These are phyloP conservation scores for Penicillium fuscoglaucum DNA, from an alignment of 2,329 filamentous ascomycete species.

Conservation along the genomic window DNA sequence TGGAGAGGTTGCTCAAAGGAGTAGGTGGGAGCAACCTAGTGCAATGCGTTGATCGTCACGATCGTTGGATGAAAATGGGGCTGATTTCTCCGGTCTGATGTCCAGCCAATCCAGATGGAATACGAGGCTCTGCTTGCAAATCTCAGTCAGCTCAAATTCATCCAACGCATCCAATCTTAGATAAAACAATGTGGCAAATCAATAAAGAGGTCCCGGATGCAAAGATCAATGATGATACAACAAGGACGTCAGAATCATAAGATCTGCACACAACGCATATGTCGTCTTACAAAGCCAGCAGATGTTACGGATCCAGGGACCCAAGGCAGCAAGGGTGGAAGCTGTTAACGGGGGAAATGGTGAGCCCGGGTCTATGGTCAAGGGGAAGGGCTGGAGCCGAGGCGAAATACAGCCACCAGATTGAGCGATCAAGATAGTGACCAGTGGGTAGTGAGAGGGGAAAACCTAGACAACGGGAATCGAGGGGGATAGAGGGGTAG, in stretches of 20 bases:
- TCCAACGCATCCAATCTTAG: not conserved
- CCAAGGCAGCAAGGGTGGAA: not conserved
- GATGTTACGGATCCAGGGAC: slow-evolving; percentile 10
- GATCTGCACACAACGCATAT: slow-evolving; percentile 5
- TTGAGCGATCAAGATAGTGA: not conserved
- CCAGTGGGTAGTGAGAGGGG: slow-evolving; percentile 7
- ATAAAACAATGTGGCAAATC: not conserved
- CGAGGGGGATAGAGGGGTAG: not conserved
- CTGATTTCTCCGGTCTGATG: slow-evolving; percentile 10
- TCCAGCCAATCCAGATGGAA: slow-evolving; percentile 6
- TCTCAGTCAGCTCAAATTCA: slow-evolving; percentile 5
- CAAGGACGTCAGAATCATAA: slow-evolving; percentile 4
- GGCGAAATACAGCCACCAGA: slow-evolving; percentile 3
- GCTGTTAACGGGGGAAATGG: not conserved
- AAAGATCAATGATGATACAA: slow-evolving; percentile 7
- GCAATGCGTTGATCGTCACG: slow-evolving; percentile 7
- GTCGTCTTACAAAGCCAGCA: slow-evolving; percentile 12
- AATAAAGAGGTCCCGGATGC: not conserved
- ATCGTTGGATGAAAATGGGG: slow-evolving; percentile 1
- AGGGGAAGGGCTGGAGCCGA: not conserved
- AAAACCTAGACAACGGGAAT: not conserved
- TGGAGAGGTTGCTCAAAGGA: not conserved
- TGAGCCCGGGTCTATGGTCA: not conserved
- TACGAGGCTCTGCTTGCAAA: slow-evolving; percentile 2
- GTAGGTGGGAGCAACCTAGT: slow-evolving; percentile 6